Evolutionary conservation across 2,329 filamentous ascomycete species (phyloP).

Genomic region (Fragosphaeria purpurea): DNA sequence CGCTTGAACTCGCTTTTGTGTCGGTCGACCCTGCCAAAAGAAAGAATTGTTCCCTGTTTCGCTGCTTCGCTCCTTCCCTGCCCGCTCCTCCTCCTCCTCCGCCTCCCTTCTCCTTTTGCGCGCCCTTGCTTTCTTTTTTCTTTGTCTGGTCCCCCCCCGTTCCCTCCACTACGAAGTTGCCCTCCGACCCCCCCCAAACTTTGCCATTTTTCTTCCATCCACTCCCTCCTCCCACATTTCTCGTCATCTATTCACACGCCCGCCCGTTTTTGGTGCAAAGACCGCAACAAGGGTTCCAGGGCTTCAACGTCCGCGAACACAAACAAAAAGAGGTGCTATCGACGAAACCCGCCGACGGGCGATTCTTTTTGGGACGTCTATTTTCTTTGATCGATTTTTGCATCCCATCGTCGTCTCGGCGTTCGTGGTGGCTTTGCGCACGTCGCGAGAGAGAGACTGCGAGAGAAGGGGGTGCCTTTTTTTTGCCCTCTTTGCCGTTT

Average conservation of each 20-base stretch:
- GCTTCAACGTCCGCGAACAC: constrained; percentile 2
- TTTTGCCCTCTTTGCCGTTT: not conserved
- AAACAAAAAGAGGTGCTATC: not conserved
- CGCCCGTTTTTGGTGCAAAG: constrained; percentile 11
- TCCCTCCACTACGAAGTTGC: constrained; percentile 13
- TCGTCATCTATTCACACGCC: constrained; percentile 14
- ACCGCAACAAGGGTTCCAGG: constrained; percentile 7
- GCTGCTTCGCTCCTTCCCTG: not conserved
- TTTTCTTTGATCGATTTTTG: not conserved
- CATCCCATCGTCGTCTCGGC: not conserved
- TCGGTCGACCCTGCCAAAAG: not conserved
- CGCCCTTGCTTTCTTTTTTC: constrained; percentile 5
- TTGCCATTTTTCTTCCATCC: constrained; percentile 12
- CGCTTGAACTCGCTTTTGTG: not conserved
- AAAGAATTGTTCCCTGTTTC: too few species aligned
- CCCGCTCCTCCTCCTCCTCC: not conserved
- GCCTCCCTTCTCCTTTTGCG: constrained; percentile 1
- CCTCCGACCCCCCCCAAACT: constrained; percentile 8
- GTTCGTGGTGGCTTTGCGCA: not conserved
- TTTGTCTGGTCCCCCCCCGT: constrained; percentile 3
- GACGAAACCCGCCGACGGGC: too few species aligned
- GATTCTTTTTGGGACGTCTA: too few species aligned
- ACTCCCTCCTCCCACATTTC: constrained; percentile 14
- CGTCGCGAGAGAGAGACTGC: too few species aligned
- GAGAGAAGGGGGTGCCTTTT: not conserved